Conservation (phyloP, 371 early-diverging fungal species). For the Dinochytrium kinnereticum region DNA sequence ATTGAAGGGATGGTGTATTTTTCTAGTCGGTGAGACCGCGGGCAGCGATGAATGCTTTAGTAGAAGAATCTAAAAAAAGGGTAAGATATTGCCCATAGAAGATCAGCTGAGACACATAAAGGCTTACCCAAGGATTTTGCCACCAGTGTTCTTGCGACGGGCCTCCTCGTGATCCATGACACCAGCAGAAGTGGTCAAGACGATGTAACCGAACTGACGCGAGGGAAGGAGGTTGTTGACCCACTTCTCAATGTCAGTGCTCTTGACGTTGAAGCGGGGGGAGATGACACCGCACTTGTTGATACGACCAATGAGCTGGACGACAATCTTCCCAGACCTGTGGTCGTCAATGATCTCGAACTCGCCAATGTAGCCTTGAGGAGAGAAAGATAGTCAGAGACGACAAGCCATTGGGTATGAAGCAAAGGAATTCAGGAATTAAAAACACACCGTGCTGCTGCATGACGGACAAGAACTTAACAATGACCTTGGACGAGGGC, state of each 20-base stretch:
- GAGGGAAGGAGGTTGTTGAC: constrained; percentile 98
- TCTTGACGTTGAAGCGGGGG: constrained; percentile 98
- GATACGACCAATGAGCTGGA: constrained; percentile 98
- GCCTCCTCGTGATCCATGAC: constrained; percentile 99
- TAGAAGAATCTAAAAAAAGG: constrained; percentile 17
- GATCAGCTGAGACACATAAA: neutral
- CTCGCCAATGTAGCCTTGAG: constrained; percentile 98
- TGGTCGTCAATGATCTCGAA: constrained; percentile 99
- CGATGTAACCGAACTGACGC: constrained; percentile 99
- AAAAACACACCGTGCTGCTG: constrained; percentile 89
- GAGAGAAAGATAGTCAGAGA: constrained; percentile 10
- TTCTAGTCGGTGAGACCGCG: too few species aligned
- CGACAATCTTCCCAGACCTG: constrained; percentile 98
- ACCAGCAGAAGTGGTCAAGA: constrained; percentile 97
- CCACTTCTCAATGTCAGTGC: constrained; percentile 96
- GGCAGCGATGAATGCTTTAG: too few species aligned
- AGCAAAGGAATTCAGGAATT: constrained; percentile 10
- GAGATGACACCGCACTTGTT: constrained; percentile 99
- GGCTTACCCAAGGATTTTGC: constrained; percentile 94
- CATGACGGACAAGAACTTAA: constrained; percentile 99
- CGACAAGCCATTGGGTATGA: neutral
- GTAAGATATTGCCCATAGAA: too few species aligned
- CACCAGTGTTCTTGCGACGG: constrained; percentile 98
- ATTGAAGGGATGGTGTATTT: neutral
- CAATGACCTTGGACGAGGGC: constrained; percentile 95